Conservation (phyloP, 176 grass and related monocot species). For the Triticum urartu region DNA sequence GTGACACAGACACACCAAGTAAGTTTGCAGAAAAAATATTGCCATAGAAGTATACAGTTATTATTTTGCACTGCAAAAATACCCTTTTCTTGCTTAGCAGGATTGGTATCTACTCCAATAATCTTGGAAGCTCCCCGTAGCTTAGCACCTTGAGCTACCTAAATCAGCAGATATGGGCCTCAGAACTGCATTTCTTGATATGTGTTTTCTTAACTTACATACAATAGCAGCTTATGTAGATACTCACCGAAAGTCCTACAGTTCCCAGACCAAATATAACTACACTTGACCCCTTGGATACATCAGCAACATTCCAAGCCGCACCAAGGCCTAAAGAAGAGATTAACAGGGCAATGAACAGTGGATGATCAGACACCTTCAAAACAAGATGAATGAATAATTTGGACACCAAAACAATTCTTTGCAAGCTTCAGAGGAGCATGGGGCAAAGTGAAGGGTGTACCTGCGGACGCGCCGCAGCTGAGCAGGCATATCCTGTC, state of each 20-base stretch:
- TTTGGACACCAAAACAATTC: not conserved
- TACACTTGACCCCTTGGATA: slow-evolving; percentile 73
- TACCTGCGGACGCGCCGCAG: slow-evolving; percentile 89
- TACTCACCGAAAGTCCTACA: slow-evolving; percentile 93
- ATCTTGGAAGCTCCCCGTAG: slow-evolving; percentile 75
- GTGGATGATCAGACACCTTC: not conserved
- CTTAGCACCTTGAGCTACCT: slow-evolving; percentile 97
- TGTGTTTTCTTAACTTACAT: slow-evolving; percentile 22
- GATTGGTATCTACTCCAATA: slow-evolving; percentile 89
- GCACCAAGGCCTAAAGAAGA: slow-evolving; percentile 71
- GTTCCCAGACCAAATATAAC: slow-evolving; percentile 97
- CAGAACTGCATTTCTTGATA: not conserved
- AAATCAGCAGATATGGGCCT: slow-evolving; percentile 22
- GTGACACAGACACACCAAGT: slow-evolving; percentile 44
- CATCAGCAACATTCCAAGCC: slow-evolving; percentile 89
- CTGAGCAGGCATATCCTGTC: slow-evolving; percentile 85
- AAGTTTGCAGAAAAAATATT: slow-evolving; percentile 12
- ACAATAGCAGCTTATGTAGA: not conserved
- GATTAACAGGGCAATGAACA: not conserved
- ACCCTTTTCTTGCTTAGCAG: slow-evolving; percentile 87
- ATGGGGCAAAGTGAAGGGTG: slow-evolving; percentile 1
- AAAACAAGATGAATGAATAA: not conserved
- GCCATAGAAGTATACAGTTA: not conserved
- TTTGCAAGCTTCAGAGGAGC: not conserved
- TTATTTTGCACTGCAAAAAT: slow-evolving; percentile 18